phyloP scores from a whole-genome alignment of 805 yeast genomes.

The Wickerhamiella nectarea region DNA sequence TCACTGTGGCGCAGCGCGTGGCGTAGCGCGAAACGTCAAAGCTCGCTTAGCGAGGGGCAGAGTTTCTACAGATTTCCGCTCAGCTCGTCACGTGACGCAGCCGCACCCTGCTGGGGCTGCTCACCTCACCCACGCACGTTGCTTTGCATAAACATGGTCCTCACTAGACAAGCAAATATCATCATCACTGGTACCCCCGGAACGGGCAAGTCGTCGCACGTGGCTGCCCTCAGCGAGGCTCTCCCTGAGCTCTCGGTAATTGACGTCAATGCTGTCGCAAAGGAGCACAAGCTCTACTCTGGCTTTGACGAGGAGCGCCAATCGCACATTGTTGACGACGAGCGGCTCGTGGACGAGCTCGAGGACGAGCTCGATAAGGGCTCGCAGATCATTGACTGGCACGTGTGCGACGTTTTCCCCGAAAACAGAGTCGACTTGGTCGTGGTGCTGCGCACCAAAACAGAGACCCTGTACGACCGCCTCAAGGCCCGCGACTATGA shows the following conservation, averaged over 20 bases:
- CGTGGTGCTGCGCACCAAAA: constrained; percentile 72
- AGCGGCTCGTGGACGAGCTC: constrained; percentile 63
- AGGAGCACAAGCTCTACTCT: constrained; percentile 58
- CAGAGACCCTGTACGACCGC: constrained; percentile 58
- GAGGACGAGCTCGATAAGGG: constrained; percentile 72
- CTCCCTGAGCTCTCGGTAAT: constrained; percentile 40
- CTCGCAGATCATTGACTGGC: constrained; percentile 93
- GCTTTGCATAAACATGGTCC: constrained; percentile 16
- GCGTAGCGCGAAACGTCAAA: too few species aligned
- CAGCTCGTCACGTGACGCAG: too few species aligned
- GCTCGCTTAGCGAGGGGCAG: too few species aligned
- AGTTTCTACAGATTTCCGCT: too few species aligned
- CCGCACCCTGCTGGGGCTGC: too few species aligned
- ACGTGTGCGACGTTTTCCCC: constrained; percentile 89
- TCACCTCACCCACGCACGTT: too few species aligned
- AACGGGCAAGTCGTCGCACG: constrained; percentile 72
- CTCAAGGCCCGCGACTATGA: constrained; percentile 63
- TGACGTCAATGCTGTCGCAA: constrained; percentile 70
- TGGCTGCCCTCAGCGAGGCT: constrained; percentile 42
- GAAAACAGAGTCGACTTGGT: constrained; percentile 86
- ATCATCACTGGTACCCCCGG: constrained; percentile 93
- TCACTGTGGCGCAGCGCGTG: too few species aligned
- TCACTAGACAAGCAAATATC: constrained; percentile 42
- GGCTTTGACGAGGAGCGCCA: constrained; percentile 80
- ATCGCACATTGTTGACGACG: constrained; percentile 85